A percentile compares a stretch with the other conserved stretches of the same genome.
phyloP scores from a whole-genome alignment of 257 asterid species.

The Rubia yunnanensis region DNA sequence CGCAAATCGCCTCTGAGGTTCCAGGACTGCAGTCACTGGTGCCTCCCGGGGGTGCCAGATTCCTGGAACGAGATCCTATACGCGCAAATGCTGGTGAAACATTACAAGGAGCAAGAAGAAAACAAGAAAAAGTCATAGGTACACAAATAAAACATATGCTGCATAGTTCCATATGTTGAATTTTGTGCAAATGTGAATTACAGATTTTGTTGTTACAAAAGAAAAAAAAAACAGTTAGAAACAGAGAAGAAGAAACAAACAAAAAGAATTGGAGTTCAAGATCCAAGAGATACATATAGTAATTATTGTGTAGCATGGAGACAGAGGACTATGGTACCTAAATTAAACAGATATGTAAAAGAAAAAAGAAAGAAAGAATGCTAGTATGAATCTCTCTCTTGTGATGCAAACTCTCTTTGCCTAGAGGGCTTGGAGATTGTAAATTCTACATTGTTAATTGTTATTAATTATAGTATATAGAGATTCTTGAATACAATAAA shows the following conservation, averaged over 20 bases:
- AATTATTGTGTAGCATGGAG: background rate
- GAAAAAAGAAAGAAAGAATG: too few species aligned
- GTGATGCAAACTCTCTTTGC: background rate
- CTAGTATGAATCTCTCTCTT: constrained; percentile 8
- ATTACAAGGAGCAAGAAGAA: constrained; percentile 26
- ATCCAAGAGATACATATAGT: constrained; percentile 17
- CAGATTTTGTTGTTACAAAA: constrained; percentile 8
- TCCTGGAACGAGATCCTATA: constrained; percentile 61
- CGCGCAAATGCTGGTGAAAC: constrained; percentile 41
- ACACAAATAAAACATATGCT: constrained; percentile 6
- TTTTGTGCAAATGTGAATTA: constrained; percentile 17
- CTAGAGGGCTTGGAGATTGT: constrained; percentile 10
- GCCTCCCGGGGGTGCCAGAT: constrained; percentile 84
- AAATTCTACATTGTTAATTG: constrained; percentile 11
- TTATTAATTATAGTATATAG: constrained; percentile 4
- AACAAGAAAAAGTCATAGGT: constrained; percentile 16
- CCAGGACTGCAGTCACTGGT: constrained; percentile 87
- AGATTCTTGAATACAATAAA: constrained; percentile 13
- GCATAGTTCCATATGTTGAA: constrained; percentile 2
- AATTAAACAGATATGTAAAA: too few species aligned
- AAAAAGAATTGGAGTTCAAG: constrained; percentile 15
- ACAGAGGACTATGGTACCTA: background rate
- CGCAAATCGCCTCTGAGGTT: constrained; percentile 20
- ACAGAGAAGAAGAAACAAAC: constrained; percentile 11
- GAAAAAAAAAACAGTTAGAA: constrained; percentile 2